Base-by-base conservation (phyloP, 345 rosid genomes). In the Aurinia saxatilis region DNA sequence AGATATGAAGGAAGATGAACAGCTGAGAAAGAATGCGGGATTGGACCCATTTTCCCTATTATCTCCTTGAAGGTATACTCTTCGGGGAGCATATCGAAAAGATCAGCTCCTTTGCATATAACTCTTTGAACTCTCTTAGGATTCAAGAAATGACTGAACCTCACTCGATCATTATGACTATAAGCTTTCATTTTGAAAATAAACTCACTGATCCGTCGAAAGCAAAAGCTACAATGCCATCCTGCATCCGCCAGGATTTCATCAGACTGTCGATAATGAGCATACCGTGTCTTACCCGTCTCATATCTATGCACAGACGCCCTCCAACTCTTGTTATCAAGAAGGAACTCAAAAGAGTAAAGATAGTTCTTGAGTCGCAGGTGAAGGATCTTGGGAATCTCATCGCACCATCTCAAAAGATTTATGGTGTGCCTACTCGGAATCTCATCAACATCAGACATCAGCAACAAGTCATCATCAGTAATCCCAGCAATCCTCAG, bases 391-490 rank as follows among this genome's bases (percentile, higher is more conserved):
- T 65, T 67, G 21, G 96, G 96, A 13, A 72, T 78, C 56, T 81
- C 91, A 39, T 84, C 90, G 5, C 96, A 89, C 96, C 96, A 89
- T 57, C 95, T 71, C 77, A 89, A 69, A 31, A 89, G 87, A 63
- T 89, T 81, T 67, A 89, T 82, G 2, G 96, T 89, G 60, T 89
- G 95, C 21, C 86, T 71, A 66, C 96, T 86, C 5, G 96, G 96
- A 27, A 89, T 89, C 84, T 89, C 96, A 66, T 89, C 96, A 5
- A 86, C 91, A 50, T 89, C 96, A 5, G 96, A 86, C 96, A 89
- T 89, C 41, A 89, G 72, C 80, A 89, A 54, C 79, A 89, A 71
- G 63, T 89, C 96, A 65, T 86, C 96, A 36, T 89, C 95, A 31
- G 86, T 75, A 49, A 89, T 84, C 45, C 96, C 96, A 0, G 96